These are phyloP conservation scores for Tylopilus vinaceipallidus DNA, from an alignment of 768 basidiomycete genomes.

Conservation along the genomic window DNA sequence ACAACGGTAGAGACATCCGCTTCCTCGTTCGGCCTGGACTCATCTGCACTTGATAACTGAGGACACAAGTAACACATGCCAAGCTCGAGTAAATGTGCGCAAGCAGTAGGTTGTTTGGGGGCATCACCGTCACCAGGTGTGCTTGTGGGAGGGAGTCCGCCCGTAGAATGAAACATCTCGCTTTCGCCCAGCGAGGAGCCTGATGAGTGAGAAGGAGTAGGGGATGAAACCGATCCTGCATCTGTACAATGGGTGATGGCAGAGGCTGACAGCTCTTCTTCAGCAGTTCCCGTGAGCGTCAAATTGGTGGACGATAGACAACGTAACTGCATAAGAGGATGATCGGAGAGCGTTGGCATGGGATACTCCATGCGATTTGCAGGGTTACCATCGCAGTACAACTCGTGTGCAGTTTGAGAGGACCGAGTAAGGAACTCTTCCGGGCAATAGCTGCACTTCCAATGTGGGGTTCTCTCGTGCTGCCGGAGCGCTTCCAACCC, in stretches of 20 bases:
- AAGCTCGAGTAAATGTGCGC: not conserved
- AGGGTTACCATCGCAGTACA: constrained; percentile 3
- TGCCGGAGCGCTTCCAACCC: not conserved
- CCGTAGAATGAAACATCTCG: constrained; percentile 10
- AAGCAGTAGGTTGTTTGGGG: not conserved
- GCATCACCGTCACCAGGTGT: not conserved
- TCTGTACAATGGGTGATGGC: not conserved
- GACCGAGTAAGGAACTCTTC: not conserved
- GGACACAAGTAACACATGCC: constrained; percentile 9
- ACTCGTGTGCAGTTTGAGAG: constrained; percentile 5
- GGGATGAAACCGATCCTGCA: not conserved
- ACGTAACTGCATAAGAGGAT: not conserved
- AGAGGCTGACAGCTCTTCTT: not conserved
- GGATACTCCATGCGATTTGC: not conserved
- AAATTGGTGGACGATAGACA: not conserved
- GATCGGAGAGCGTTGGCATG: not conserved
- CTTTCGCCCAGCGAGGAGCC: constrained; percentile 1
- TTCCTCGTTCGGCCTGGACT: not conserved
- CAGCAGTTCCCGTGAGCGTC: not conserved
- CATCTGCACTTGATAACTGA: not conserved
- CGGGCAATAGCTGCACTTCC: constrained; percentile 7
- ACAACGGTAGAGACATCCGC: not conserved
- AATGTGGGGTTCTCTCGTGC: constrained; percentile 1
- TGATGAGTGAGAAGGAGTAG: constrained; percentile 3
- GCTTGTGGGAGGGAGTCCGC: not conserved